These are phyloP conservation scores for Mollisia scopiformis DNA, from an alignment of 2,329 filamentous ascomycete genomes.

Conservation along the genomic window DNA sequence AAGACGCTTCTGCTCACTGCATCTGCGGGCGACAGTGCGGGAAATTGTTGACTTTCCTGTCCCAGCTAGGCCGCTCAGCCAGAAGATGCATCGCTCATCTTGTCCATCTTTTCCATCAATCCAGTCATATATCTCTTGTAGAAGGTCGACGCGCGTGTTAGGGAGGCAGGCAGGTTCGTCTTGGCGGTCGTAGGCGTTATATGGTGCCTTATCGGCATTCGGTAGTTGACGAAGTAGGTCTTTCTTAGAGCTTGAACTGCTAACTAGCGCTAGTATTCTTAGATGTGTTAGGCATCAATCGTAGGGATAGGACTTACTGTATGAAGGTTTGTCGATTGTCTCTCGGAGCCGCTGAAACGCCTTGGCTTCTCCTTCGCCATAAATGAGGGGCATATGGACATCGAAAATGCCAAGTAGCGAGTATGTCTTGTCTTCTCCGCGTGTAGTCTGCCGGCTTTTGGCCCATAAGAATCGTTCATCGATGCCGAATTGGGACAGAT, in stretches of 20 bases:
- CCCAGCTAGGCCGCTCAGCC: background rate
- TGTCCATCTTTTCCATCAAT: background rate
- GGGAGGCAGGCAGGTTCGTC: background rate
- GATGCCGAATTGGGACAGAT: no score
- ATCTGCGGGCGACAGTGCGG: background rate
- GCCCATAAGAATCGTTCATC: no score
- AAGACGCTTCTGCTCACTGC: background rate
- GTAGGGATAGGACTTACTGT: background rate
- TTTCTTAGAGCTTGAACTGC: background rate
- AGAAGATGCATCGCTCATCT: constrained; percentile 1
- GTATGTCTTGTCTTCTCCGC: no score
- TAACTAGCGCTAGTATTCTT: background rate
- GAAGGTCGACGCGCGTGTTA: background rate
- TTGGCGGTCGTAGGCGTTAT: background rate
- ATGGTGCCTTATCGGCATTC: background rate
- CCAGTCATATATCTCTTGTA: background rate
- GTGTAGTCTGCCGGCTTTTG: no score
- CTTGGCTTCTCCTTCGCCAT: no score
- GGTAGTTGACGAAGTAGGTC: background rate
- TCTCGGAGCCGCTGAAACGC: no score
- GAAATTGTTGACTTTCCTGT: constrained; percentile 3
- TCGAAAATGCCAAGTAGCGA: no score
- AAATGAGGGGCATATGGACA: no score
- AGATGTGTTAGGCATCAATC: background rate
- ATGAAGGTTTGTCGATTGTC: background rate